A percentile compares a stretch with the other conserved stretches of the same genome.
These are phyloP conservation scores for Fusarium phyllophilum DNA, from an alignment of 2,329 filamentous ascomycete species.

Conservation along the genomic window DNA sequence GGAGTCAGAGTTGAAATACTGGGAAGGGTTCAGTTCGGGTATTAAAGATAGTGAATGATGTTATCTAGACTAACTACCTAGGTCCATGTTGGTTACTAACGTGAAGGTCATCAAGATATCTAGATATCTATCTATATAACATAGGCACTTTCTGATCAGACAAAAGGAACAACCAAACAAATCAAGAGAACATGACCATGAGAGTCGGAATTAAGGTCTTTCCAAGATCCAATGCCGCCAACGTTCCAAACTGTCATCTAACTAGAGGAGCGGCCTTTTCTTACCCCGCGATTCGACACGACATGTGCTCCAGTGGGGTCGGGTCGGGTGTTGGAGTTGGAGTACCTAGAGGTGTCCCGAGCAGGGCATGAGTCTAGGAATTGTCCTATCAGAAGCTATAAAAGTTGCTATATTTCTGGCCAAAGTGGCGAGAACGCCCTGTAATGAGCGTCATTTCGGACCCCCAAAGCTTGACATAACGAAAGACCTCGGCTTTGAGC, in stretches of 20 bases:
- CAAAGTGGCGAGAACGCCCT: constrained; percentile 16
- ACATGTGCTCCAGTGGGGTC: background rate
- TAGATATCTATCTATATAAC: background rate
- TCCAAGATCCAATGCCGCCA: background rate
- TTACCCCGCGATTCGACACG: constrained; percentile 22
- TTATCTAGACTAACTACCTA: background rate
- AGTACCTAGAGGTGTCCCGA: background rate
- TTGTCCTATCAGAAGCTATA: constrained; percentile 27
- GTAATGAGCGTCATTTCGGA: background rate
- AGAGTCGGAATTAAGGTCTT: background rate
- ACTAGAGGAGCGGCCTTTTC: constrained; percentile 25
- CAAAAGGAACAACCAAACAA: background rate
- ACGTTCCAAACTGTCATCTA: background rate
- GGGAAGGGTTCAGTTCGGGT: background rate
- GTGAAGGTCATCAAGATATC: background rate
- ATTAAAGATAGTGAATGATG: background rate
- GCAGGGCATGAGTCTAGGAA: background rate
- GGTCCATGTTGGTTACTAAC: background rate
- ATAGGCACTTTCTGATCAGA: background rate
- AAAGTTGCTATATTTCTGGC: constrained; percentile 24
- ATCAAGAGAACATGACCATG: background rate
- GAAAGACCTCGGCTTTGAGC: background rate
- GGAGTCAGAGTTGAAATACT: background rate
- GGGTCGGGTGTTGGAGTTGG: background rate
- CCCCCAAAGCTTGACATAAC: background rate